Base-by-base conservation (phyloP, 371 early-diverging fungal species). In the Mucor indicus region DNA sequence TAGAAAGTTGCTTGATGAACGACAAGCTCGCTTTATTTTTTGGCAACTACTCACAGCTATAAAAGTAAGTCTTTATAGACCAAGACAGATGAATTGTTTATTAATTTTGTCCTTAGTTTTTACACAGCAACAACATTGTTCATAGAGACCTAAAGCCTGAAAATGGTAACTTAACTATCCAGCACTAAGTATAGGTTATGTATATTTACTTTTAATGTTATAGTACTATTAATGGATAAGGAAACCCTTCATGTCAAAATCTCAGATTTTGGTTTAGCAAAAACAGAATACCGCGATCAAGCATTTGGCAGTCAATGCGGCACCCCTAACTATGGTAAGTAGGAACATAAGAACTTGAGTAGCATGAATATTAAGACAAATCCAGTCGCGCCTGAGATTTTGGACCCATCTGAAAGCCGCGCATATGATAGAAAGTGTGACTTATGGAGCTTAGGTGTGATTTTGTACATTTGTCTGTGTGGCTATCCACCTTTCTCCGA, bases 391-490 rank as follows among this genome's bases (percentile, higher is more conserved):
- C 99, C 99, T 2, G 99, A 99, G 64, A 86, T 99, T 1, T 66
- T 99, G 49, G 69, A 64, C 22, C 72, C 77, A n/a, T 54, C 62
- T 1, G 70, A 66, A 38, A 56, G 75, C 10, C 79, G 86, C 29
- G 78, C 86, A 2, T 95, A 97, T 64, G 87, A 86, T 27, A 82
- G 83, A 23, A 84, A 86, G 49, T 93, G 98, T 16, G 99, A 99
- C 57, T 76, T 98, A 67, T 99, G 99, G 99, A 93, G 97, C 38
- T 69, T 98, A 13, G 99, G 99, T 12, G 99, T 99, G 0, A 96
- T 99, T 50, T 80, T 99, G 17, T 99, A 98, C 68, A 93, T 99
- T 45, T 89, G 98, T 62, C 69, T 97, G 2, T 94, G 91, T 67
- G 99, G 98, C 2, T 90, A 83, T 59, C 95, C 98, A 2, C 99